Base-by-base conservation (phyloP, 768 basidiomycete species). In the Sarcodon sp. region DNA sequence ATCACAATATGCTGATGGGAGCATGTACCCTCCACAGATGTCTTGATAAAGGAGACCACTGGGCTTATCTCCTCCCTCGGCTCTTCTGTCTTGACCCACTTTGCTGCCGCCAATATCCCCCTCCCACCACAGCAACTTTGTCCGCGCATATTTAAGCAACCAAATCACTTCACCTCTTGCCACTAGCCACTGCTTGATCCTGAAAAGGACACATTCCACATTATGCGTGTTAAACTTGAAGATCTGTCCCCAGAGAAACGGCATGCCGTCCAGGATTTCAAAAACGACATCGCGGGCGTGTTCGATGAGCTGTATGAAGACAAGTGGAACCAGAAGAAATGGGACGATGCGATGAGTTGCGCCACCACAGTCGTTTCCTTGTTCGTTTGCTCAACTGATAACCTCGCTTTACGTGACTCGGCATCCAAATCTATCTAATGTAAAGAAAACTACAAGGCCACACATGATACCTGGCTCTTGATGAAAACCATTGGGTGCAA, bases 221-320 rank as follows among this genome's bases (percentile, higher is more conserved):
- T 16, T 41, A 41, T 41, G 39, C 7, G 39, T 9, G 13, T 41
- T 13, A 41, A 41, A 13, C 39, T 41, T 11, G 39, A 15, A 11
- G 33, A 46, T 27, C 39, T 41, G 16, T 13, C 59, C 0, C 54
- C 59, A 2, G 52, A 50, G 31, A 59, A 62, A 47, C 50, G 49
- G n/a, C 54, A 57, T 3, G 59, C 55, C 31, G 50, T 58, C 50
- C 43, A 54, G 10, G 61, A 62, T 47, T 62, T 60, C 37, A 52
- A 54, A 7, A 36, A 50, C 7, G 54, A 55, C 45, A 55, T 62
- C 13, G 58, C 57, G 59, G 43, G 51, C 12, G 49, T 57, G 16
- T 62, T 62, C 49, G 57, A 60, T 43, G 51, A 58, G 7, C 46
- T 54, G 13, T 62, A 62, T 50, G 61, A 59, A 44, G 57, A 59